Conservation (phyloP, 768 basidiomycete genomes). For the Tylopilus plumbeoviolaceoides region DNA sequence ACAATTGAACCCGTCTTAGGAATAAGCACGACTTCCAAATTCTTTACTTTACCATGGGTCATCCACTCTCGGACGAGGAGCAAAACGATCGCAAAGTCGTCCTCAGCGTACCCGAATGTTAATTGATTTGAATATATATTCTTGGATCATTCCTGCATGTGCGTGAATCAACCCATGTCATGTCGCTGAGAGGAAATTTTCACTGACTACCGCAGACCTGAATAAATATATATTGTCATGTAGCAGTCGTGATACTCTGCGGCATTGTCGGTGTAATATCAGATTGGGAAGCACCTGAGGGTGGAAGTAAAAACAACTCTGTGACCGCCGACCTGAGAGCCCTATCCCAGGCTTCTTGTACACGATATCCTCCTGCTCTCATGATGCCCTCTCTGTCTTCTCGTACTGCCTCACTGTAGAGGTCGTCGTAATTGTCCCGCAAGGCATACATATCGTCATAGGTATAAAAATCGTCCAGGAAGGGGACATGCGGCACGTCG, state of each 20-base stretch:
- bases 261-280: neutral
- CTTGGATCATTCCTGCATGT: neutral
- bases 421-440: conserved; percentile 61
- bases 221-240: conserved; percentile 19
- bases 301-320: conserved; percentile 60
- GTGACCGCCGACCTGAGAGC: conserved; percentile 72
- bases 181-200: neutral
- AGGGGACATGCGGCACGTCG: conserved; percentile 75
- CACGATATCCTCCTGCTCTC: conserved; percentile 77
- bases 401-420: conserved; percentile 70
- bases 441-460: conserved; percentile 67
- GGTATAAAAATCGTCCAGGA: conserved; percentile 72
- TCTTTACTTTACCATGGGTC: conserved; percentile 72
- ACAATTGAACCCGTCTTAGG: conserved; percentile 11
- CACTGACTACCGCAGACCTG: neutral
- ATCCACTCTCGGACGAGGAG: conserved; percentile 55
- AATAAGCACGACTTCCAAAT: conserved; percentile 67
- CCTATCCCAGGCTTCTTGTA: conserved; percentile 84
- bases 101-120: conserved; percentile 41
- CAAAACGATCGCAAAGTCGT: conserved; percentile 48
- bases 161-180: neutral
- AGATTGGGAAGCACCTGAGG: conserved; percentile 29
- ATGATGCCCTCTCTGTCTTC: conserved; percentile 74
- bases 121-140: conserved; percentile 4
- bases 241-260: conserved; percentile 47